Evolutionary conservation across 176 grass and related monocot species (phyloP).

Genomic region (Aegilops bicornis): DNA sequence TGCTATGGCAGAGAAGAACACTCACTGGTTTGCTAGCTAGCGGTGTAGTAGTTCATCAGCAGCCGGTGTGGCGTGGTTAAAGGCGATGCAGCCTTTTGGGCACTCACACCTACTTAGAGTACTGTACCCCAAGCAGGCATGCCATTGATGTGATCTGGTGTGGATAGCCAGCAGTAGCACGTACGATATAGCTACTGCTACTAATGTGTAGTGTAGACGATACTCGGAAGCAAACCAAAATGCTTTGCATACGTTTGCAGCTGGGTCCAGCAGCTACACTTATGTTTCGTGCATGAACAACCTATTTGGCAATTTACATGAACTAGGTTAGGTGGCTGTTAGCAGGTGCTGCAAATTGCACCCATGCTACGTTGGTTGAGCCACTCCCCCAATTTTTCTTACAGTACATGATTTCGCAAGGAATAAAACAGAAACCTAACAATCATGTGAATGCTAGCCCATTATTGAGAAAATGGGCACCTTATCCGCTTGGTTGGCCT

Average conservation of each 20-base stretch:
- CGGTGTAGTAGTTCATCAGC: neutral
- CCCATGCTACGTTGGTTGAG: neutral
- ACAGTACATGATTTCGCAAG: too few species aligned
- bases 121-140: neutral
- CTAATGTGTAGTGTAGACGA: neutral
- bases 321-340: neutral
- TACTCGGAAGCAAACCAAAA: neutral
- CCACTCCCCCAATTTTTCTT: too few species aligned
- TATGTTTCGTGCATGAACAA: neutral
- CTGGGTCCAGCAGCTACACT: neutral
- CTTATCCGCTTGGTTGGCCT: too few species aligned
- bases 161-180: neutral
- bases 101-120: neutral
- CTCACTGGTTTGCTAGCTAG: neutral
- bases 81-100: constrained; percentile 37
- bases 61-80: constrained; percentile 35
- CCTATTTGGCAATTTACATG: neutral
- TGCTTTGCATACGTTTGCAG: neutral
- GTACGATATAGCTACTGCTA: neutral
- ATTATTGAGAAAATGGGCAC: neutral
- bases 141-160: constrained; percentile 9
- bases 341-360: neutral
- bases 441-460: neutral
- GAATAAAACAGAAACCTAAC: neutral
- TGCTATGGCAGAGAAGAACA: neutral